A percentile compares a stretch with the other conserved stretches of the same genome.
Conservation (phyloP, 148 eudicot species). For the Beta vulgaris region DNA sequence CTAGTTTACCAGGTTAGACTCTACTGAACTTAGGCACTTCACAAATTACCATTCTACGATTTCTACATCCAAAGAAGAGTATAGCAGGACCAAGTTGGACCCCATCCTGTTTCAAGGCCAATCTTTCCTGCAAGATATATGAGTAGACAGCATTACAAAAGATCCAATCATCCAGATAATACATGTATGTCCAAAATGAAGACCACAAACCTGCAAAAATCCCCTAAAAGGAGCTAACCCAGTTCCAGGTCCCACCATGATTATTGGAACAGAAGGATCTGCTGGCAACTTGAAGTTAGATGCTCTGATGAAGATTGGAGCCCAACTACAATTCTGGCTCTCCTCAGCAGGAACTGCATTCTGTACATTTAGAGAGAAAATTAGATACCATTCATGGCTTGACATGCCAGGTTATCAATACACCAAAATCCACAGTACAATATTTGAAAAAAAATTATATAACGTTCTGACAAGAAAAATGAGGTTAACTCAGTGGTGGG, state of each 20-base stretch:
- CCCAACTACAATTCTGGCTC: constrained; percentile 59
- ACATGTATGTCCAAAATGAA: background rate
- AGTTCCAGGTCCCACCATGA: constrained; percentile 95
- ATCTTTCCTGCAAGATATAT: constrained; percentile 62
- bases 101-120: constrained; percentile 67
- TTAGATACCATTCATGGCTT: background rate
- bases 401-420: background rate
- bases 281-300: constrained; percentile 82
- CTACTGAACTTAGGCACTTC: background rate
- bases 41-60: constrained; percentile 61
- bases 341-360: constrained; percentile 61
- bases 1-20: background rate
- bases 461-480: background rate
- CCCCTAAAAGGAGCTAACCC: constrained; percentile 95
- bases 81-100: constrained; percentile 69
- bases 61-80: constrained; percentile 86
- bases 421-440: background rate
- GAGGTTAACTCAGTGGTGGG: background rate
- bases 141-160: background rate
- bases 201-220: constrained; percentile 61
- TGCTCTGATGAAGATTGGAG: constrained; percentile 78
- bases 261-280: constrained; percentile 58
- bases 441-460: background rate
- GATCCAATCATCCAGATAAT: background rate
- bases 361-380: constrained; percentile 34